Conservation (phyloP, 1,284 basidiomycete species). For the Wallemia hederae region DNA sequence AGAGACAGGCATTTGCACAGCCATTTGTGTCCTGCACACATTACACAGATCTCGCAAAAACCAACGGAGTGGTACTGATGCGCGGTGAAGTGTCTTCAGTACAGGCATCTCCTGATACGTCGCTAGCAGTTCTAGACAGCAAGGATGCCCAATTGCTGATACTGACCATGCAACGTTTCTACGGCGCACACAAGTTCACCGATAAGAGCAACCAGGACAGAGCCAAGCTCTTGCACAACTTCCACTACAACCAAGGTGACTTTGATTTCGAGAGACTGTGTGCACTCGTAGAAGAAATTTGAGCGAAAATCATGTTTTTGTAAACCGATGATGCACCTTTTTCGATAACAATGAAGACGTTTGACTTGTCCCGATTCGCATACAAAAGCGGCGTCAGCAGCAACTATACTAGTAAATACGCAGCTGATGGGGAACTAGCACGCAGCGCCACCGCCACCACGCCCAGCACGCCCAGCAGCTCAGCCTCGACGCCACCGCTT, state of each 20-base stretch:
- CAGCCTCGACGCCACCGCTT: not conserved
- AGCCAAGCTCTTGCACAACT: not conserved
- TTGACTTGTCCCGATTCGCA: not conserved
- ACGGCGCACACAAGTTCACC: not conserved
- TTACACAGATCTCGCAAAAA: not conserved
- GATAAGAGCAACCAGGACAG: not conserved
- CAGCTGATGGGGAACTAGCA: too few relatives aligned
- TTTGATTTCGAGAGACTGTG: not conserved
- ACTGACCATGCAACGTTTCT: not conserved
- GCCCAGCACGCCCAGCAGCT: not conserved
- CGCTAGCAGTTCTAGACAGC: not conserved
- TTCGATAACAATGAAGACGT: not conserved
- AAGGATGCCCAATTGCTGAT: not conserved
- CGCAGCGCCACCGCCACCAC: not conserved
- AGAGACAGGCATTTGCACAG: not conserved
- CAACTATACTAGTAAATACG: not conserved
- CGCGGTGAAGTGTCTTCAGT: not conserved
- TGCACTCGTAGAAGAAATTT: not conserved
- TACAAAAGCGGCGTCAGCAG: not conserved
- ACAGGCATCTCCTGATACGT: not conserved
- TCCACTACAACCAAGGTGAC: not conserved
- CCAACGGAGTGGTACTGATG: not conserved
- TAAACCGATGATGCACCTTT: not conserved
- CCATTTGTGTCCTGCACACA: not conserved
- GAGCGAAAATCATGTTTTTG: too few relatives aligned